These are phyloP conservation scores for Pseudogymnoascus sp. DNA, from an alignment of 2,329 filamentous ascomycete genomes.

Conservation along the genomic window DNA sequence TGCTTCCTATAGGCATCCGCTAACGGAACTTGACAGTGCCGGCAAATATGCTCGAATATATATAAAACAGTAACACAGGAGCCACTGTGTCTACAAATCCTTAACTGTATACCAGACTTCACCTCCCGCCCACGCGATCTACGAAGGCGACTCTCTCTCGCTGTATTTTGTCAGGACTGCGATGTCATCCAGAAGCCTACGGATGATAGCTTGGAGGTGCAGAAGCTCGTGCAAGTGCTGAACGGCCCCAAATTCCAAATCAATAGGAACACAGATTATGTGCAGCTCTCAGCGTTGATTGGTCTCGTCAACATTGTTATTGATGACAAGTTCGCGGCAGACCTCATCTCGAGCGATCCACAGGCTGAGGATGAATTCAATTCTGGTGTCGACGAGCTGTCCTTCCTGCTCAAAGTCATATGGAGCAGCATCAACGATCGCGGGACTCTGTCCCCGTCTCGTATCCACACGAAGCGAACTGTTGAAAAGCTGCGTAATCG, in stretches of 20 bases:
- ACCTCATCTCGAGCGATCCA: conserved; percentile 25
- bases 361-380: conserved; percentile 54
- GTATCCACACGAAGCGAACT: conserved; percentile 68
- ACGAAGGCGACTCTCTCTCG: conserved; percentile 56
- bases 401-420: conserved; percentile 48
- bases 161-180: conserved; percentile 50
- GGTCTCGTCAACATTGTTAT: conserved; percentile 67
- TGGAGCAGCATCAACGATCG: conserved; percentile 61
- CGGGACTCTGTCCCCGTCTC: conserved; percentile 61
- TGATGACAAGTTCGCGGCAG: conserved; percentile 46
- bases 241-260: conserved; percentile 43
- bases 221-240: conserved; percentile 40
- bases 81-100: conserved; percentile 47
- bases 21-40: conserved; percentile 35
- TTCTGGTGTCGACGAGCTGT: conserved; percentile 58
- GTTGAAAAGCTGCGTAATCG: conserved; percentile 69
- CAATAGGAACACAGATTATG: conserved; percentile 55
- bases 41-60: conserved; percentile 40
- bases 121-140: conserved; percentile 48
- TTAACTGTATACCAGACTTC: conserved; percentile 50
- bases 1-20: not conserved
- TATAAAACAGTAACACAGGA: conserved; percentile 39
- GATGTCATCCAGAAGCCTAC: conserved; percentile 34
- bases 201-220: conserved; percentile 32
- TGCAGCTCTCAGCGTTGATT: conserved; percentile 55